phyloP scores from a whole-genome alignment of 192 early-diverging fungal genomes.

The Phlyctochytrium planicorne region DNA sequence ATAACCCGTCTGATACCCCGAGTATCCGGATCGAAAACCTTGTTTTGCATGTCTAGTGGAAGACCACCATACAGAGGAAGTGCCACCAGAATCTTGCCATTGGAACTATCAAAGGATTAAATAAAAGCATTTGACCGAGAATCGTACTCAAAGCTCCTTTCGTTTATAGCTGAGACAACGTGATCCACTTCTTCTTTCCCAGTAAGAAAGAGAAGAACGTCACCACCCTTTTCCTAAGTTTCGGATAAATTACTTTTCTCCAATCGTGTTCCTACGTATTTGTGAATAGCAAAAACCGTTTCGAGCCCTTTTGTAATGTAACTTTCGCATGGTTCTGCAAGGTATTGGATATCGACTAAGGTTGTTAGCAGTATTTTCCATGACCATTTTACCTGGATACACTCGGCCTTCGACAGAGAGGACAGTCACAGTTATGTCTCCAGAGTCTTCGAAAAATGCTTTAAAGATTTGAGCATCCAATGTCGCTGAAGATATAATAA shows the following conservation, averaged over 20 bases:
- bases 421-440: slow-evolving; percentile 44
- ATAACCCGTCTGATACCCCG: slow-evolving; percentile 74
- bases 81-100: not conserved
- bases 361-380: not conserved
- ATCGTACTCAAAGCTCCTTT: slow-evolving; percentile 46
- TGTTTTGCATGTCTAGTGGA: slow-evolving; percentile 61
- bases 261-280: slow-evolving; percentile 19
- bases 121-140: too few species aligned
- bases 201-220: slow-evolving; percentile 71
- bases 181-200: slow-evolving; percentile 75
- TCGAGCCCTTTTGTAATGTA: slow-evolving; percentile 69
- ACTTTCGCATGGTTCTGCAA: slow-evolving; percentile 55
- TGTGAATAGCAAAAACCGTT: slow-evolving; percentile 75
- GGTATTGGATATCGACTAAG: slow-evolving; percentile 52
- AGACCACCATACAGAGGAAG: slow-evolving; percentile 76
- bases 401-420: slow-evolving; percentile 74
- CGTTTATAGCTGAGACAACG: slow-evolving; percentile 58
- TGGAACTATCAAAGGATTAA: too few species aligned
- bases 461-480: slow-evolving; percentile 71
- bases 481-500: slow-evolving; percentile 83
- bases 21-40: slow-evolving; percentile 61
- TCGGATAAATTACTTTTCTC: slow-evolving; percentile 2
- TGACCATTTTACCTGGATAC: slow-evolving; percentile 50
- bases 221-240: slow-evolving; percentile 55
- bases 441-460: slow-evolving; percentile 51